Conservation (phyloP, 2,329 filamentous ascomycete species). For the Claviceps spartinae region DNA sequence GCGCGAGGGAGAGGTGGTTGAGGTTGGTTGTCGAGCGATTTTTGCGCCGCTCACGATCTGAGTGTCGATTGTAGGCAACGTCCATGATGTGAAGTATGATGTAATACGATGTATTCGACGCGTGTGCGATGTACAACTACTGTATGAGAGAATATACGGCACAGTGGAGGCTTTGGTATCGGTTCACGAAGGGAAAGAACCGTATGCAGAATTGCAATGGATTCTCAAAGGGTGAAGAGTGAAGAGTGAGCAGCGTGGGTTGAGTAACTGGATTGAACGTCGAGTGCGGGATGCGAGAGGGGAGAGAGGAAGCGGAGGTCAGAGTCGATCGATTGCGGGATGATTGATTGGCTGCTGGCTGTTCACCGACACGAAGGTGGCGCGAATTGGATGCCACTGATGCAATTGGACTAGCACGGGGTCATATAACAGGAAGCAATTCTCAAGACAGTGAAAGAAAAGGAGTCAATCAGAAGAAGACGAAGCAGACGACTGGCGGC, state of each 20-base stretch:
- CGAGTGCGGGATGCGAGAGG: neutral
- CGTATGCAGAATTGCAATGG: neutral
- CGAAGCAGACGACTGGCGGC: neutral
- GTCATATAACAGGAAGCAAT: too few species aligned
- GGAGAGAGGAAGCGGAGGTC: neutral
- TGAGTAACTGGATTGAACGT: neutral
- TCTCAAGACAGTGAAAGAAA: too few species aligned
- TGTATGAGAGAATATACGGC: too few species aligned
- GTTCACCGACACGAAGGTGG: too few species aligned
- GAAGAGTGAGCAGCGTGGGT: neutral
- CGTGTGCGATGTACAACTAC: too few species aligned
- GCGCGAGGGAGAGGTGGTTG: conserved; percentile 48
- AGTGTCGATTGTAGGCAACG: conserved; percentile 46
- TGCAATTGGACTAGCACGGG: too few species aligned
- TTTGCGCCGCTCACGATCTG: conserved; percentile 42
- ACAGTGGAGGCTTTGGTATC: too few species aligned
- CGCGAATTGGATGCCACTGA: too few species aligned
- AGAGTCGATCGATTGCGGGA: neutral
- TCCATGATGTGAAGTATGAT: conserved; percentile 28
- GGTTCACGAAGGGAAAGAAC: too few species aligned
- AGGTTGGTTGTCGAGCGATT: conserved; percentile 45
- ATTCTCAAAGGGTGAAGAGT: neutral
- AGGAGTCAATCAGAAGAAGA: neutral
- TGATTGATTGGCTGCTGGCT: too few species aligned
- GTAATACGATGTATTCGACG: neutral